Percentiles rank a stretch among this genome's conserved stretches.
Evolutionary conservation across 306 rosid species (phyloP).

Genomic region (Dryas octopetala): DNA sequence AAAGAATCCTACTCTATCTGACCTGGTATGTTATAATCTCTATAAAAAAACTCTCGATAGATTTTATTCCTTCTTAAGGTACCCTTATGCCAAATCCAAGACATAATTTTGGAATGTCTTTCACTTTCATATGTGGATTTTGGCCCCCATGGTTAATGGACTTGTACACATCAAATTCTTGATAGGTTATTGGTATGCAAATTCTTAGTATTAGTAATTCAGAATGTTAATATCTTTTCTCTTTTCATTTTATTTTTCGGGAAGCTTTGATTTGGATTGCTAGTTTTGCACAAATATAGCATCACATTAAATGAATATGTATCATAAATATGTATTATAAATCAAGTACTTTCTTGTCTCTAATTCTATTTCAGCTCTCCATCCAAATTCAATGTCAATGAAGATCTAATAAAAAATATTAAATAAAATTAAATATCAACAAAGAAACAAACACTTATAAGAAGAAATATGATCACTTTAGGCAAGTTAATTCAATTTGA

Average conservation of each 20-base stretch:
- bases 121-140: not conserved
- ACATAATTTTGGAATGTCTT: constrained; percentile 8
- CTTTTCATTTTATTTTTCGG: not conserved
- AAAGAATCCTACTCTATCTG: constrained; percentile 58
- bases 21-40: constrained; percentile 56
- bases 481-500: not conserved
- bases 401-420: no score
- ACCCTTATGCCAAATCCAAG: constrained; percentile 12
- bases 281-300: not conserved
- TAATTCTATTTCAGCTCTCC: no score
- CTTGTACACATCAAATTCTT: not conserved
- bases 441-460: not conserved
- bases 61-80: constrained; percentile 1
- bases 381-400: no score
- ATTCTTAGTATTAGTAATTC: not conserved
- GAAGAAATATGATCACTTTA: not conserved
- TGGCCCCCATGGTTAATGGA: not conserved
- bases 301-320: not conserved
- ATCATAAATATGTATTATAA: not conserved
- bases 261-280: not conserved
- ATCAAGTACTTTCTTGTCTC: no score
- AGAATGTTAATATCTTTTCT: not conserved
- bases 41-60: constrained; percentile 6
- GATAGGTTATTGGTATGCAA: not conserved
- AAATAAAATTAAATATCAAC: no score